Evolutionary conservation across 306 rosid species (phyloP), one percentile per base, ranked within the genome.

Genomic region (Fragaria iinumae): DNA sequence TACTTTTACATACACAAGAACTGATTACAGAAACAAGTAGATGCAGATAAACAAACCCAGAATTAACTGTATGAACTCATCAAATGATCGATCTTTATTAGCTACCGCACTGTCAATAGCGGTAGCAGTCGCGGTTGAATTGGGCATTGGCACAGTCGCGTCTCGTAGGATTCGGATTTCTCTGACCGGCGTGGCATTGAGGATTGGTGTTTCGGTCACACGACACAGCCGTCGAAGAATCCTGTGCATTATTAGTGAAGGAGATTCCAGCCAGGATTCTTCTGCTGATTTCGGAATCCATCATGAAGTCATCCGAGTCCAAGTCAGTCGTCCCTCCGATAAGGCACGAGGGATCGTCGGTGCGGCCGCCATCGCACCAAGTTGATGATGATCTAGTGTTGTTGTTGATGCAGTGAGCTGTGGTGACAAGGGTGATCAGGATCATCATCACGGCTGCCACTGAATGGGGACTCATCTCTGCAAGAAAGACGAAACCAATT

Each of bases 251-350:
- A 0, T 27, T 62, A 5, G 67, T 27, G n/a, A 1, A 4, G 1
- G 41, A 10, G 25, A 21, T 60, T 60, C 66, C 20, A 11, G 39
- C 66, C 38, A 64, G 69, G 0, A 36, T 65, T 17, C 69, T 65
- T 36, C 69, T 8, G 69, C 27, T 65, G 45, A 65, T 65, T 36
- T 65, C 69, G 18, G 69, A 65, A 36, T 65, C 45, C 47, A 65
- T 65, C 69, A 65, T 65, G 47, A 65, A 32, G 47, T 65, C 69
- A 6, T 62, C 67, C 47, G 47, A 65, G 45, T 34, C 69, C 7
- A 65, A 36, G 44, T 23, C 36, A 59, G 17, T 11, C 17, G 3
- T 23, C 34, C 29, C 66, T 60, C 66, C 41, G n/a, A 43, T 43
- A 6, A 39, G 43, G 43, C 9, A 39, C 43, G 43, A 39, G 43